Evolutionary conservation across 768 basidiomycete species (phyloP).

Genomic region (Russula vinacea): DNA sequence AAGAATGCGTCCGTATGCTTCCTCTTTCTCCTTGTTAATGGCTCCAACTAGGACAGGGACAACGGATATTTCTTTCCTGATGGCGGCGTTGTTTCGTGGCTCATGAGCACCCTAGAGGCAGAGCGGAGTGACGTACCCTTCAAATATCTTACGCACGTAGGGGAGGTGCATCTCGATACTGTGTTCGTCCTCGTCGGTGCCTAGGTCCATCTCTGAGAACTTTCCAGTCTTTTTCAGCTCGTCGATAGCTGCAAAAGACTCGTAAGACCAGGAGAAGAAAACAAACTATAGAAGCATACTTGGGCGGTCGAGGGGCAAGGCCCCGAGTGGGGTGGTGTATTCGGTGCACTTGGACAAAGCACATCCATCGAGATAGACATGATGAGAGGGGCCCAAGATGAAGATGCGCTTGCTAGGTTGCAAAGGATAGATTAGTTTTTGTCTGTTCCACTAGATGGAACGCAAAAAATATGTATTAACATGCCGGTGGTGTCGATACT

Average conservation of each 20-base stretch:
- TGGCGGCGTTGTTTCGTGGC: not conserved
- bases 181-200: slow-evolving; percentile 90
- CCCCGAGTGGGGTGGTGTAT: slow-evolving; percentile 85
- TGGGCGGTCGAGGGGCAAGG: slow-evolving; percentile 70
- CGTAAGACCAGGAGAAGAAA: slow-evolving; percentile 8
- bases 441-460: slow-evolving; percentile 2
- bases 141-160: slow-evolving; percentile 80
- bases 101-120: not conserved
- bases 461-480: slow-evolving; percentile 46
- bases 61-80: slow-evolving; percentile 69
- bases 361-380: slow-evolving; percentile 82
- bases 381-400: slow-evolving; percentile 94
- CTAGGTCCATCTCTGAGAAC: slow-evolving; percentile 63
- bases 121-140: slow-evolving; percentile 51
- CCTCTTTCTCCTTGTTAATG: slow-evolving; percentile 58
- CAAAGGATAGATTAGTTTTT: not conserved
- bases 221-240: slow-evolving; percentile 62
- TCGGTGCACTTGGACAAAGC: slow-evolving; percentile 74
- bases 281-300: slow-evolving; percentile 49
- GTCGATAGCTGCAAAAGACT: slow-evolving; percentile 51
- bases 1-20: slow-evolving; percentile 62
- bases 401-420: slow-evolving; percentile 78
- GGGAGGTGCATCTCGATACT: slow-evolving; percentile 98
- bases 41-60: slow-evolving; percentile 91
- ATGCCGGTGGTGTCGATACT: slow-evolving; percentile 77